A percentile compares a stretch with the other conserved stretches of the same genome.
Conservation (phyloP, 169 alveolate genomes). For the Cryptosporidium parvum region DNA sequence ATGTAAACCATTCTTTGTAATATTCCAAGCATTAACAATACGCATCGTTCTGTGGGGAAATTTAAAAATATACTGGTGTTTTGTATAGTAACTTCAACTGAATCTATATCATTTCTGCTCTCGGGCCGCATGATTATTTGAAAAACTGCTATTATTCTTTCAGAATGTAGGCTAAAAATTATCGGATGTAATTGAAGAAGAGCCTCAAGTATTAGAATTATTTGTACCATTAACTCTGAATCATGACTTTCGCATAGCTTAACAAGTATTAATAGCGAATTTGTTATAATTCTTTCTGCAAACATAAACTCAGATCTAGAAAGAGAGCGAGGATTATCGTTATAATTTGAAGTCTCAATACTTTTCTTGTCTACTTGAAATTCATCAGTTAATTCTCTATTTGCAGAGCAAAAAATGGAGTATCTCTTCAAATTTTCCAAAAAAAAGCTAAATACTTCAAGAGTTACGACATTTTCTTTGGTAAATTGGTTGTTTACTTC, state of each 20-base stretch:
- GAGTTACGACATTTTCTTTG: not conserved
- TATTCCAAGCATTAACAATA: conserved; percentile 55
- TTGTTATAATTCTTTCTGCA: conserved; percentile 59
- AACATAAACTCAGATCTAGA: conserved; percentile 66
- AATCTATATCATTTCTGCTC: not conserved
- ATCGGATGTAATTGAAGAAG: conserved; percentile 61
- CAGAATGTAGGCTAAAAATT: conserved; percentile 61
- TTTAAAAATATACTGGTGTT: too few species aligned
- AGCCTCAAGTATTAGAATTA: conserved; percentile 17
- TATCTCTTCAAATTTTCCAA: conserved; percentile 45
- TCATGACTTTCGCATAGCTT: not conserved
- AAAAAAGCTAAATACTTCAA: conserved; percentile 10
- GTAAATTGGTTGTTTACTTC: not conserved
- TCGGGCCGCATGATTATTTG: conserved; percentile 62
- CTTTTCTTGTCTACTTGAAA: conserved; percentile 1
- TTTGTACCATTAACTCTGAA: not conserved
- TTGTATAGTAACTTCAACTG: not conserved
- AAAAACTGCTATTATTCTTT: conserved; percentile 42
- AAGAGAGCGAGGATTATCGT: conserved; percentile 62
- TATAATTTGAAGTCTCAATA: conserved; percentile 17
- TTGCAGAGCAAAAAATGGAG: conserved; percentile 42
- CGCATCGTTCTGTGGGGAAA: conserved; percentile 9
- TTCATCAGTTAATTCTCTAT: not conserved
- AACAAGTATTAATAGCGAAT: conserved; percentile 28
- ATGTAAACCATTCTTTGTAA: conserved; percentile 70